Base-by-base conservation (phyloP, 331 rosid genomes). In the Dryas integrifolia region DNA sequence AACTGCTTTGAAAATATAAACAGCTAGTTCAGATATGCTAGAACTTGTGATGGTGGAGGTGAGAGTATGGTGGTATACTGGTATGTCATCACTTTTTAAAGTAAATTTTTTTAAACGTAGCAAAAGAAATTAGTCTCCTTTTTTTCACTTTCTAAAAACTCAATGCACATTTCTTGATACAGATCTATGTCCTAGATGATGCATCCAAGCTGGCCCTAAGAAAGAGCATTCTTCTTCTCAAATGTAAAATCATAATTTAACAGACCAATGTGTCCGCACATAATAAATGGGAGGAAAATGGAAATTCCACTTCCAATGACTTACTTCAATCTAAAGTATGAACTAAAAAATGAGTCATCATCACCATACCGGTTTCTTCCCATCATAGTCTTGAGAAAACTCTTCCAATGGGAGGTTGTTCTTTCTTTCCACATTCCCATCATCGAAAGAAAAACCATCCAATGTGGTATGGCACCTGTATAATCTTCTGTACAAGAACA, bases 301-400 rank as follows among this genome's bases (percentile, higher is more conserved):
- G 16, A 52, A 57, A 62, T 11, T 11, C 15, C 41, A 9, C 44
- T 3, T 24, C 50, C 43, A 14, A 15, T 9, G 8, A 52, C 1
- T 49, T 8, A 63, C 45, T 21, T 52, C 14, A 41, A 51, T 69
- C 60, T 52, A 30, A 14, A 61, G 49, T n/a, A 39, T 48, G 13
- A 66, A 58, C 47, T 14, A 4, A 58, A 57, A 2, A 50, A n/a
- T 55, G 46, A 77, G 56, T 6, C 55, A 35, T 73, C 26, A 61
- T 66, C 70, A 67, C 30, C 41, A 79, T 89, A 95, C 97, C 88
- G 97, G 99, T 86, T 89, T 88, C 84, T 88, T 95, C 40, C 88
- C 87, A 76, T 95, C 98, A 70, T 85, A 89, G 58, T 83, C 79
- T 7, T 65, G 47, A 73, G 58, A 63, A 76, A 95, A 95, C 56